Conservation (phyloP, 176 grass and related monocot genomes). For the sorghum (Sorghum bicolor) region Sorghum_bicolor_NCBIv3 NC_012871.2:69602001-69602500, state of each 20-base stretch:
- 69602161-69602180: slow-evolving; percentile 1
- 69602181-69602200: slow-evolving; percentile 21
- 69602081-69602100: slow-evolving; percentile 27
- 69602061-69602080: slow-evolving; percentile 37
- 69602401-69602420: neutral
- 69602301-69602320: neutral
- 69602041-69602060: slow-evolving; percentile 30
- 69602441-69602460: neutral
- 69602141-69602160: neutral
- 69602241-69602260: neutral
- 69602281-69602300: neutral
- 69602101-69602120: slow-evolving; percentile 11
- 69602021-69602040: neutral
- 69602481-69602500: neutral
- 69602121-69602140: slow-evolving; percentile 36
- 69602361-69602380: too few species aligned
- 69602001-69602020: slow-evolving; percentile 5
- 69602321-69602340: neutral
- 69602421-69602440: neutral
- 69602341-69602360: too few species aligned
- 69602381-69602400: neutral
- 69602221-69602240: neutral
- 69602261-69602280: neutral
- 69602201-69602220: slow-evolving; percentile 23
- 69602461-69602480: neutral